Evolutionary conservation across 2,329 filamentous ascomycete genomes (phyloP).

Genomic region (Arthrobotrys musiformis): DNA sequence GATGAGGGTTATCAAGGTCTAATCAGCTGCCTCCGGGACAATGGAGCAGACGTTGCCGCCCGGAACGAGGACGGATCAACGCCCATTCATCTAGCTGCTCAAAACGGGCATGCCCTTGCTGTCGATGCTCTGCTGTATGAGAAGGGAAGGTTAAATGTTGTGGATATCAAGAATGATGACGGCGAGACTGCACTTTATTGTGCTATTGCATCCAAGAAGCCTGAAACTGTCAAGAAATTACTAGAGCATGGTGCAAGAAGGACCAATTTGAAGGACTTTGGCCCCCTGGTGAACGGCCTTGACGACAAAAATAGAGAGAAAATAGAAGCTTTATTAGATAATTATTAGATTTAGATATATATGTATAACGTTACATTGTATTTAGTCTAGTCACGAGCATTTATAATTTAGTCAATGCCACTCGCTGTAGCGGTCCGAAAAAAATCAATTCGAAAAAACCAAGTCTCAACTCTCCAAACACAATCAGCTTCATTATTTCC

Average conservation of each 20-base stretch:
- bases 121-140: not conserved
- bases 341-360: not conserved
- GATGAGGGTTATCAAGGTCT: not conserved
- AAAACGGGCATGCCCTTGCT: not conserved
- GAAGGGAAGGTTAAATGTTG: not conserved
- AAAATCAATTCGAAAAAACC: too few relatives aligned
- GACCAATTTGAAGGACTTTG: not conserved
- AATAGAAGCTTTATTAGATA: not conserved
- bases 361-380: not conserved
- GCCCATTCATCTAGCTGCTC: conserved; percentile 16
- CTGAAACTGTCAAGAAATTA: not conserved
- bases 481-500: too few relatives aligned
- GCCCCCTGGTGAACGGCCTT: not conserved
- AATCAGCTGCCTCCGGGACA: not conserved
- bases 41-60: not conserved
- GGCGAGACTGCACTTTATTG: conserved; percentile 22
- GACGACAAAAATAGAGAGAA: not conserved
- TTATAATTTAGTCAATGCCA: too few relatives aligned
- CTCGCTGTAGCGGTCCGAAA: too few relatives aligned
- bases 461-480: too few relatives aligned
- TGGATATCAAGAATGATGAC: conserved; percentile 13
- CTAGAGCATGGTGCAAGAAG: conserved; percentile 6
- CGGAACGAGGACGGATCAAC: conserved; percentile 1
- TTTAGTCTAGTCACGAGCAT: too few relatives aligned
- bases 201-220: not conserved